Base-by-base conservation (phyloP, 805 yeast species). In the Millerozyma miso region DNA sequence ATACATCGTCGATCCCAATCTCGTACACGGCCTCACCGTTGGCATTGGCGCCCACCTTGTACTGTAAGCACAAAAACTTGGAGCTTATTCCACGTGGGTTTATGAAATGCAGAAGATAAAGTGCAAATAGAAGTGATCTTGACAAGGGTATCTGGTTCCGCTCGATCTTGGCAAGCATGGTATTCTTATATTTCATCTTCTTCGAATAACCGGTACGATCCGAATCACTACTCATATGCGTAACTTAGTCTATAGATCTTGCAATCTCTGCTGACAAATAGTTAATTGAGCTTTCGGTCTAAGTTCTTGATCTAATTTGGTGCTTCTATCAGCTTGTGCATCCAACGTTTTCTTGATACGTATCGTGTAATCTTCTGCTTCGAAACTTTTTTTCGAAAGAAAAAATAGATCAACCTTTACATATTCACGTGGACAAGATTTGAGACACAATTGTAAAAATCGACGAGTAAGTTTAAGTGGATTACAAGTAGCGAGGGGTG, bases 1-100 rank as follows among this genome's bases (percentile, higher is more conserved):
- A 83, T 2, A 54, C 43, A 53, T 83, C 90, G 48, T 80, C 73
- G 3, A 53, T 40, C 15, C 84, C 83, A 44, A 80, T 76, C 52
- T 76, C 84, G 53, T 80, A 84, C 31, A 49, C 32, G 14, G 55
- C 46, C 12, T 40, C 38, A 16, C 56, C 56, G 8, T 41, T 43
- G 7, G 45, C 33, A 35, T 44, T 53, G 20, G 29, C 26, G 15
- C 49, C 55, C 5, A 51, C 46, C 39, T 54, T 49, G 31, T 59
- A 53, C 47, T 61, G 73, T 40, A 73, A 58, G 37, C 61, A 60
- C 35, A 71, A 52, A 45, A 67, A 69, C 44, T 70, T 61, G 43
- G 59, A 47, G 10, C 52, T 56, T 40, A 54, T 58, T 13, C 53
- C 39, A 18, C 50, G 44, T 13, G 65, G 54, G 23, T 46, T 36